phyloP scores from a whole-genome alignment of 495 filamentous ascomycete species.

The Entonaema liquescens region DNA sequence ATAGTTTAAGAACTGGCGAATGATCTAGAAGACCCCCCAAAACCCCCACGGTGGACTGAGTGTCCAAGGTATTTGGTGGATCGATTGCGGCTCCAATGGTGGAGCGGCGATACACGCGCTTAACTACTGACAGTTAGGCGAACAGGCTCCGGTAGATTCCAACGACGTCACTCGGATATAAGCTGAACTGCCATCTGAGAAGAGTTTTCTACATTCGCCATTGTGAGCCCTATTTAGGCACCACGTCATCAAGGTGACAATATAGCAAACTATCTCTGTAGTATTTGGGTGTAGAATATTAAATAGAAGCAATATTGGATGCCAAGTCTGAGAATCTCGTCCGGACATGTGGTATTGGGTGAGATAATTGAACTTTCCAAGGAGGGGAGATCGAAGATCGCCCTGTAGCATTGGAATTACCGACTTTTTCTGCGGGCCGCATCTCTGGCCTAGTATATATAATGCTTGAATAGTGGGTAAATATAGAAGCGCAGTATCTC shows the following conservation, averaged over 20 bases:
- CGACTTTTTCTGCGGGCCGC: constrained; percentile 8
- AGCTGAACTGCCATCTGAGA: neutral
- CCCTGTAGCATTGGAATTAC: constrained; percentile 7
- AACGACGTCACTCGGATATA: constrained; percentile 19
- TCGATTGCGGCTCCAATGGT: constrained; percentile 21
- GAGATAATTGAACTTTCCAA: neutral
- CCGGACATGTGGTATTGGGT: constrained; percentile 1
- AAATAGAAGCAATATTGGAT: neutral
- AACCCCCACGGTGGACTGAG: neutral
- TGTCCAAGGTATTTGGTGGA: constrained; percentile 3
- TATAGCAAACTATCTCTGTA: neutral
- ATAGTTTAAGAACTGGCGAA: constrained; percentile 3
- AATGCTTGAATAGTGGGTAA: constrained; percentile 16
- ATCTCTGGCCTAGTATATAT: constrained; percentile 2
- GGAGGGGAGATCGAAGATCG: constrained; percentile 24
- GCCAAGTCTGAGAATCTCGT: constrained; percentile 6
- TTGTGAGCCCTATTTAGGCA: neutral
- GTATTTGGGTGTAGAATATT: neutral
- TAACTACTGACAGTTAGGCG: constrained; percentile 19
- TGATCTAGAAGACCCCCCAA: neutral
- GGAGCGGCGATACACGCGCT: constrained; percentile 12
- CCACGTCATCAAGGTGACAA: neutral
- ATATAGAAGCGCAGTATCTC: neutral
- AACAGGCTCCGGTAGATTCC: neutral
- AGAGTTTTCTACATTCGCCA: neutral